Base-by-base conservation (phyloP, 2,329 filamentous ascomycete genomes). In the Ophiocordyceps australis region DNA sequence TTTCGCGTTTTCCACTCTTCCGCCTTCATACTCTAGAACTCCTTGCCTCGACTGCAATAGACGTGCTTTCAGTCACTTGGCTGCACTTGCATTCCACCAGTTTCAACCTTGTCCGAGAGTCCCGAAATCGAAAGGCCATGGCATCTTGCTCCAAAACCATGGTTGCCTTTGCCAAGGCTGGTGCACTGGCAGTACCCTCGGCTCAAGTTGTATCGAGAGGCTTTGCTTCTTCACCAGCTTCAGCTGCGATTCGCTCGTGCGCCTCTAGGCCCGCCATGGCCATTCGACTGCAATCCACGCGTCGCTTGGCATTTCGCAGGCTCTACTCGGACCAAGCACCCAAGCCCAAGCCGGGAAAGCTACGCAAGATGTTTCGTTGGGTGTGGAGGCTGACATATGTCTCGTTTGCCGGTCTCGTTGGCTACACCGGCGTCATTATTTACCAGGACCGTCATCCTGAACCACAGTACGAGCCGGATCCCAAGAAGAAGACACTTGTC, bases 401-500 rank as follows among this genome's bases (percentile, higher is more conserved):
- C 35, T 76, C 78, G 28, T 51, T 71, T 32, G 50, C 89, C 34
- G 78, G 65, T 35, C 62, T 74, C 30, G 46, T 78, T 22, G 80
- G 60, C 36, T 83, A 75, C 46, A 57, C 85, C 31, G 68, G 65
- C 40, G 94, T 89, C 51, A 68, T 69, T 45, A 76, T 94, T 55
- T 94, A 85, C 53, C 59, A 74, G 26, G 72, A 80, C 48, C 74
- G 81, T 41, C 68, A 92, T 51, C 86, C 86, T 8, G 63, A 65
- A 22, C 76, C 85, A 28, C 89, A 95, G 59, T 57, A 65, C 31
- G 60, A 70, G 35, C 73, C 79, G 12, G 82, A 94, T 52, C 79
- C 85, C 29, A 64, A 47, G 42, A 98, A 95, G 77, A 98, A 98
- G 69, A 98, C 85, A 9, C 65, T 98, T 29, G 89, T 98, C 24